Percentiles rank a stretch among this genome's conserved stretches.
Evolutionary conservation across 495 filamentous ascomycete genomes (phyloP).

Genomic region (Penicillium antarcticum): DNA sequence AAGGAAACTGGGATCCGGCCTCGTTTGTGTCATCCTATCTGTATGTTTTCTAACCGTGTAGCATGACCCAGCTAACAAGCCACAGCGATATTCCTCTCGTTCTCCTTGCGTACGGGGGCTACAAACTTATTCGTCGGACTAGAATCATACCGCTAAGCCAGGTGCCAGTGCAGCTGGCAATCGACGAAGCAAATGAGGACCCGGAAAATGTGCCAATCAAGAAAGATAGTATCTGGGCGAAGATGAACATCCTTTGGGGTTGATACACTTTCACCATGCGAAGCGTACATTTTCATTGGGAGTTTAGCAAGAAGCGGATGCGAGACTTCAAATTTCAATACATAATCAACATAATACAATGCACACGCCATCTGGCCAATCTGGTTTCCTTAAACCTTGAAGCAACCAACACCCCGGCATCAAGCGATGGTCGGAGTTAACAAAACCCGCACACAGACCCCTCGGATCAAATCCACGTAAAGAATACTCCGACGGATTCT

Average conservation of each 20-base stretch:
- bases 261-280: not conserved
- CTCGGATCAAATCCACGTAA: too few relatives aligned
- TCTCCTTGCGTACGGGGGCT: constrained; percentile 37
- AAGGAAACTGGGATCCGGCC: constrained; percentile 33
- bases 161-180: constrained; percentile 30
- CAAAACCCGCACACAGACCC: too few relatives aligned
- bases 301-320: too few relatives aligned
- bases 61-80: not conserved
- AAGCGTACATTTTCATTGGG: too few relatives aligned
- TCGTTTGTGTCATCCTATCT: constrained; percentile 37
- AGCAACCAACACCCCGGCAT: too few relatives aligned
- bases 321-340: too few relatives aligned
- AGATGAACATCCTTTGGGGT: constrained; percentile 33
- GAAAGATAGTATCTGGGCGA: constrained; percentile 16
- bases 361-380: too few relatives aligned
- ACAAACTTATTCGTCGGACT: constrained; percentile 39
- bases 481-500: too few relatives aligned
- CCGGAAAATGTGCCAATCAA: constrained; percentile 29
- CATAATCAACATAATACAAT: too few relatives aligned
- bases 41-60: constrained; percentile 12
- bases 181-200: constrained; percentile 30
- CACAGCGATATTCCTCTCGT: constrained; percentile 42
- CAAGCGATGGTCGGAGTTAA: too few relatives aligned
- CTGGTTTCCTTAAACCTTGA: too few relatives aligned
- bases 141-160: constrained; percentile 28